Conservation (phyloP, 306 rosid species). For the Vicia villosa region DNA sequence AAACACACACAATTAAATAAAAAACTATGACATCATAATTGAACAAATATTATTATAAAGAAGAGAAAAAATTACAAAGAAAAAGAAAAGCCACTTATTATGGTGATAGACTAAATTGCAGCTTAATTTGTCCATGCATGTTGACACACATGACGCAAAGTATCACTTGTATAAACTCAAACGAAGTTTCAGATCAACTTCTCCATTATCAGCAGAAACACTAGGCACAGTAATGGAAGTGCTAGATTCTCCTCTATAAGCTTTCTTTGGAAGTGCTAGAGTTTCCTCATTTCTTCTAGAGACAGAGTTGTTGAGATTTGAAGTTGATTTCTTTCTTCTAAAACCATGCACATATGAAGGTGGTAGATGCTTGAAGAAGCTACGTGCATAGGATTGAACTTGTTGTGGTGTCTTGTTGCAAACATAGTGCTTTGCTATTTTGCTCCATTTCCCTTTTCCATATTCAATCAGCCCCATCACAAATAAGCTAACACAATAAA, state of each 20-base stretch:
- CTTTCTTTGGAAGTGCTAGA: too few species aligned
- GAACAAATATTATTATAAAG: too few species aligned
- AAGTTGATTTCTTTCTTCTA: neutral
- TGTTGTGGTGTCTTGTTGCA: constrained; percentile 31
- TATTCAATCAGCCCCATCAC: constrained; percentile 22
- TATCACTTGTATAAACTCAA: neutral
- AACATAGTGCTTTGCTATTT: neutral
- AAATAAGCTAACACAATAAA: constrained; percentile 16
- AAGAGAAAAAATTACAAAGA: too few species aligned
- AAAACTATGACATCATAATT: too few species aligned
- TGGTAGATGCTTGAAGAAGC: constrained; percentile 18
- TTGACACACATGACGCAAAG: too few species aligned
- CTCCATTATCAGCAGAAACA: neutral
- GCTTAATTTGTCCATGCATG: too few species aligned
- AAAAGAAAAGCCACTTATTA: too few species aligned
- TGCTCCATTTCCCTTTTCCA: constrained; percentile 30
- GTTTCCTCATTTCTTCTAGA: neutral
- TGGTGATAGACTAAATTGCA: too few species aligned
- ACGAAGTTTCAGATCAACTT: constrained; percentile 31
- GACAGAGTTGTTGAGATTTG: neutral
- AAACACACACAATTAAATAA: too few species aligned
- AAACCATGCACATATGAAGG: neutral
- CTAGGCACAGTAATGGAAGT: neutral
- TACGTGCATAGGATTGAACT: constrained; percentile 11
- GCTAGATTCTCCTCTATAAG: too few species aligned